phyloP scores from a whole-genome alignment of 768 basidiomycete species.

The Lactarius quietus region DNA sequence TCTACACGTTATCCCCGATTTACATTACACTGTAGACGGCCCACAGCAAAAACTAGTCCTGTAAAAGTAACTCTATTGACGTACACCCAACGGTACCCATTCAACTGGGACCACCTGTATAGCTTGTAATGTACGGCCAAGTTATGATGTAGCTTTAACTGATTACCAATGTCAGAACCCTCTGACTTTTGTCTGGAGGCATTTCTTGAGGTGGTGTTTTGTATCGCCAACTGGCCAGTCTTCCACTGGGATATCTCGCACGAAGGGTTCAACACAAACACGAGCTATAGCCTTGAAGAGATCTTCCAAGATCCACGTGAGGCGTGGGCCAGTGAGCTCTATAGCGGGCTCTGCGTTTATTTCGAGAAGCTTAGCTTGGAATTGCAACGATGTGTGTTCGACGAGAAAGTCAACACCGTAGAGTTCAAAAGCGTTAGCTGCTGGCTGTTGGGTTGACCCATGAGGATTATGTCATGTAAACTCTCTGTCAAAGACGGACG shows the following conservation, averaged over 20 bases:
- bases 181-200: slow-evolving; percentile 54
- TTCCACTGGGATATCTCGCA: slow-evolving; percentile 29
- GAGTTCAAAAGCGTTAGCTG: slow-evolving; percentile 92
- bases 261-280: slow-evolving; percentile 69
- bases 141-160: slow-evolving; percentile 16
- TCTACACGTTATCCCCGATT: neutral
- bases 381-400: slow-evolving; percentile 36
- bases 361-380: slow-evolving; percentile 74
- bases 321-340: slow-evolving; percentile 80
- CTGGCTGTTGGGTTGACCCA: slow-evolving; percentile 46
- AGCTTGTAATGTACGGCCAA: slow-evolving; percentile 15
- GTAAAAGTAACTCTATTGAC: slow-evolving; percentile 1
- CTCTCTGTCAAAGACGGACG: slow-evolving; percentile 21
- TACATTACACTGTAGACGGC: neutral
- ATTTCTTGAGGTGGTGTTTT: slow-evolving; percentile 57
- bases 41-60: neutral
- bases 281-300: slow-evolving; percentile 70
- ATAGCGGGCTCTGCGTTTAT: slow-evolving; percentile 97
- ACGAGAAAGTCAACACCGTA: slow-evolving; percentile 94
- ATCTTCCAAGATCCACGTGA: slow-evolving; percentile 78
- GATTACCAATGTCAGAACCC: slow-evolving; percentile 25
- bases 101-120: slow-evolving; percentile 24
- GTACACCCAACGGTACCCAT: slow-evolving; percentile 20
- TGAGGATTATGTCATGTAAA: neutral
- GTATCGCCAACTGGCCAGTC: slow-evolving; percentile 53